Evolutionary conservation across 2,329 filamentous ascomycete genomes (phyloP), one percentile per base, ranked within the genome.

Genomic region (Paecilomyces dactylethromorphus): DNA sequence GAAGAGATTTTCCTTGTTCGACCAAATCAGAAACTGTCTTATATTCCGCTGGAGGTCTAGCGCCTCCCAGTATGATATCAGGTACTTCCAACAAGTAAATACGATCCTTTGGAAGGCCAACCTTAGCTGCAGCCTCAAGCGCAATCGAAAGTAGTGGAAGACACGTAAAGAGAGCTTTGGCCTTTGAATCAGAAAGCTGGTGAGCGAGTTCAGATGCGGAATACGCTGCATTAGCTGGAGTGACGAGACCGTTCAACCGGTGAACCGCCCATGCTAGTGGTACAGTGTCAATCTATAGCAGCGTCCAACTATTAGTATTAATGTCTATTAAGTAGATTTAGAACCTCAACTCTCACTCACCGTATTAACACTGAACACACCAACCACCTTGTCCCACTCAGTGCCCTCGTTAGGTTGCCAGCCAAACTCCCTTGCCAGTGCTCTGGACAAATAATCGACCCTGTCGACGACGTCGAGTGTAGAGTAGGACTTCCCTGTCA

Each of bases 381-480:
- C 87, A 54, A 91, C 78, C 24, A 92, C 88, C 72, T 92, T 91
- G 67, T 94, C 90, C 87, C 88, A 94, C 70, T 92, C 89, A 0
- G 84, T 84, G 12, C 88, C 90, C 58, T 85, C 73, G 64, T 90
- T 87, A 7, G 88, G 85, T 53, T 81, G 73, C 82, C 90, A 92
- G 51, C 84, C 86, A 60, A 94, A 81, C 62, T 90, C 85, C 69
- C 89, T 86, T 49, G 83, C 82, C 33, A 95, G 76, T 22, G 84
- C 87, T 59, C 87, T 83, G 15, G 90, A 83, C 22, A 94, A 79
- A 56, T 78, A 80, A 29, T 91, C 86, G 10, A 89, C 83, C 22
- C 89, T 82, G 58, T 86, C 79, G 55, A 82, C 82, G 52, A 91
- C 82, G 65, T 93, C 84, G 31, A 79, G 65, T 6, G 82, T 79